Evolutionary conservation across 2,329 filamentous ascomycete genomes (phyloP).

Genomic region (Colletotrichum sublineola): DNA sequence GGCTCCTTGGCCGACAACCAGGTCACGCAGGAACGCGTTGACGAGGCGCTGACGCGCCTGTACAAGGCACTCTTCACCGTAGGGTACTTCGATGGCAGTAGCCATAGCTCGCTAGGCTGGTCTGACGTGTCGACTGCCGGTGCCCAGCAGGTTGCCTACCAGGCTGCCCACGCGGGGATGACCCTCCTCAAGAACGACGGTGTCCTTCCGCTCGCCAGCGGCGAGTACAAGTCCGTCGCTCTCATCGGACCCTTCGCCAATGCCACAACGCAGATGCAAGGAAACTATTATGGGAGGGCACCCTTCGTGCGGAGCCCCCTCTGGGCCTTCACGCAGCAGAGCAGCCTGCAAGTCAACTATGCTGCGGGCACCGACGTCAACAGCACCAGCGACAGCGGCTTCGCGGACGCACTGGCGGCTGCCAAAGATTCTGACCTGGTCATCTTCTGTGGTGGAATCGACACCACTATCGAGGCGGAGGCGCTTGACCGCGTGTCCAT

Average conservation of each 20-base stretch:
- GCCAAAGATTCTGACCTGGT: conserved; percentile 64
- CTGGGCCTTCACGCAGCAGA: not conserved
- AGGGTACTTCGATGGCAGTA: not conserved
- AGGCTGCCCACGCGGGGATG: not conserved
- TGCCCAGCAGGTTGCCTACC: not conserved
- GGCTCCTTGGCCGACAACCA: not conserved
- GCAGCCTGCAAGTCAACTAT: not conserved
- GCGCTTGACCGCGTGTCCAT: conserved; percentile 64
- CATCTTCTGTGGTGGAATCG: conserved; percentile 68
- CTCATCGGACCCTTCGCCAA: not conserved
- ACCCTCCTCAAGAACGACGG: not conserved
- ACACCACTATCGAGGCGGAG: conserved; percentile 66
- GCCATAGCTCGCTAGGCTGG: not conserved
- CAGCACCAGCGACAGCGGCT: conserved; percentile 1
- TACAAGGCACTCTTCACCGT: conserved; percentile 1
- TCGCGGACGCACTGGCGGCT: conserved; percentile 49
- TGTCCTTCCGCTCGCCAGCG: not conserved
- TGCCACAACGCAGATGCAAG: not conserved
- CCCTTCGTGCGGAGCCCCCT: not conserved
- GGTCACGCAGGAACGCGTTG: not conserved
- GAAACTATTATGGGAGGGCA: not conserved
- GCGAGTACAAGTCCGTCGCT: not conserved
- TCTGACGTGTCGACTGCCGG: not conserved
- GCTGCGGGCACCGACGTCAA: not conserved
- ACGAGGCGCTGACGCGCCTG: not conserved